Evolutionary conservation across 495 filamentous ascomycete genomes (phyloP).

Genomic region (Daldinia decipiens): DNA sequence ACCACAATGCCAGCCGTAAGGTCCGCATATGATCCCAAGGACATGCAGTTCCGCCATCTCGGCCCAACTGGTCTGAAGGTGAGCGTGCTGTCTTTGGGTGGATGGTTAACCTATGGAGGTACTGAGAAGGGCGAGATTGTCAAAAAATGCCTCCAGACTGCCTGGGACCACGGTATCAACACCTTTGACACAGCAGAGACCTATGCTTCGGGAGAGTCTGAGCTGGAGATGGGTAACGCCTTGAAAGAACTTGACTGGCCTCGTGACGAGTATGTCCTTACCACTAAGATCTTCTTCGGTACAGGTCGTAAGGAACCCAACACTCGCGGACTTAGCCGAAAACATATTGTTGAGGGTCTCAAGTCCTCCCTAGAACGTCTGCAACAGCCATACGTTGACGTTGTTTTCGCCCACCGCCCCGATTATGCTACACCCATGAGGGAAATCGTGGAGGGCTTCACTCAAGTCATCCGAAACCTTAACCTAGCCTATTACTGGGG

Average conservation of each 20-base stretch:
- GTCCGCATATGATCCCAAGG: slow-evolving; percentile 60
- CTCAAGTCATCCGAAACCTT: slow-evolving; percentile 65
- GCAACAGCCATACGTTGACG: slow-evolving; percentile 59
- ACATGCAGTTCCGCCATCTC: slow-evolving; percentile 75
- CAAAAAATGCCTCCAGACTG: slow-evolving; percentile 56
- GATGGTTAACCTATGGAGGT: slow-evolving; percentile 63
- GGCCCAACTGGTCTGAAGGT: slow-evolving; percentile 76
- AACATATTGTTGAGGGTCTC: slow-evolving; percentile 60
- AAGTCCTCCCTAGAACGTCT: slow-evolving; percentile 58
- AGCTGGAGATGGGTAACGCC: slow-evolving; percentile 64
- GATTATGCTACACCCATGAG: slow-evolving; percentile 60
- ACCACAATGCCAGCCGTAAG: slow-evolving; percentile 47
- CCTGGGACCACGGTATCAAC: slow-evolving; percentile 66
- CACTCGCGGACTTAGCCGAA: slow-evolving; percentile 57
- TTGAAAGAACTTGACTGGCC: slow-evolving; percentile 59
- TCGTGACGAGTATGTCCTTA: slow-evolving; percentile 59
- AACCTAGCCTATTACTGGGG: slow-evolving; percentile 67
- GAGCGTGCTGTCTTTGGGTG: slow-evolving; percentile 72
- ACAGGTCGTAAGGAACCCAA: slow-evolving; percentile 61
- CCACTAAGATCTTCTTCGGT: slow-evolving; percentile 57
- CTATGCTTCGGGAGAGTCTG: slow-evolving; percentile 61
- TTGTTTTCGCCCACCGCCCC: slow-evolving; percentile 59
- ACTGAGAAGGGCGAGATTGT: slow-evolving; percentile 57
- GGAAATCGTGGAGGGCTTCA: slow-evolving; percentile 63
- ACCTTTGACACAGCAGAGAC: slow-evolving; percentile 66